These are phyloP conservation scores for Alternaria hordeiaustralica DNA, from an alignment of 2,329 filamentous ascomycete genomes.

Conservation along the genomic window DNA sequence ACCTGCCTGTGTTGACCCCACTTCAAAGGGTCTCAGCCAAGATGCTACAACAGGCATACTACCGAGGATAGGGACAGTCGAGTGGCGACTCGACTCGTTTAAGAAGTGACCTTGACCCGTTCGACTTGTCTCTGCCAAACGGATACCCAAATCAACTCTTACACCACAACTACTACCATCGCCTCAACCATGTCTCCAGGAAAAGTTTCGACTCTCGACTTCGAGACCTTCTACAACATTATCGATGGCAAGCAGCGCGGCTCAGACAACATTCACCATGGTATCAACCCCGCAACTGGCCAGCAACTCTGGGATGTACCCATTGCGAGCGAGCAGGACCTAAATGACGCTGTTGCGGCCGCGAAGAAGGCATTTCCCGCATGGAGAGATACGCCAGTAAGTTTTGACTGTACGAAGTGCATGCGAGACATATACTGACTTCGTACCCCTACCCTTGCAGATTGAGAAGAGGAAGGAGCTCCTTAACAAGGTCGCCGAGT, in stretches of 20 bases:
- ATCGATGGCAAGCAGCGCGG: conserved; percentile 58
- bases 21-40: conserved; percentile 9
- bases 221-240: conserved; percentile 59
- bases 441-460: background rate
- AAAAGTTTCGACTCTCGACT: conserved; percentile 49
- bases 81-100: conserved; percentile 1
- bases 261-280: conserved; percentile 52
- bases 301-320: conserved; percentile 60
- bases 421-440: background rate
- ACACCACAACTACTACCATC: background rate
- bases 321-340: conserved; percentile 56
- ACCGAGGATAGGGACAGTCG: background rate
- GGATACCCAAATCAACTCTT: background rate
- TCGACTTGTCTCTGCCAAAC: background rate
- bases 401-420: background rate
- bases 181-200: conserved; percentile 53
- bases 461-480: conserved; percentile 44
- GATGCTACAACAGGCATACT: background rate
- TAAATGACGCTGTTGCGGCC: conserved; percentile 58
- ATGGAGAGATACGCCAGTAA: conserved; percentile 50
- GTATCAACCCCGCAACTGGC: conserved; percentile 60
- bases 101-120: conserved; percentile 3
- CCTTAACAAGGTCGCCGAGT: conserved; percentile 34
- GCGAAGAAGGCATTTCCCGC: conserved; percentile 56
- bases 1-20: background rate